Evolutionary conservation across 2,329 filamentous ascomycete genomes (phyloP), one percentile per base, ranked within the genome.

Genomic region (Xenoacremonium recifei): DNA sequence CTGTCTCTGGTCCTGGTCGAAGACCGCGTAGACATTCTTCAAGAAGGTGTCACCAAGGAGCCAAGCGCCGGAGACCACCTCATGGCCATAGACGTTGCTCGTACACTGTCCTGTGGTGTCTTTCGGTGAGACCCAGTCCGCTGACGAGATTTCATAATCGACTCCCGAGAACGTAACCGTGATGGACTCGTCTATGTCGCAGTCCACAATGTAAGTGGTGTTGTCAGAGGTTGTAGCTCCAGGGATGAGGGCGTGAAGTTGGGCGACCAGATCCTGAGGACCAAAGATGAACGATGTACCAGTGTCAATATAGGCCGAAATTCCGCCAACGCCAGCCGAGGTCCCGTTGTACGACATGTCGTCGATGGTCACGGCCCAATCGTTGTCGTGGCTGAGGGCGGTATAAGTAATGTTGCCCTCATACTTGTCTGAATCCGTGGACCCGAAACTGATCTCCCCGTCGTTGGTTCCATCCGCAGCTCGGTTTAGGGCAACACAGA

Each of bases 21-120:
- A 95, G 18, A 93, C 84, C 2, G 81, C 74, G 60, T 95, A 95
- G 13, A 95, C 89, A 54, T 95, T 95, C 70, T 95, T 95, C 47
- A 96, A 67, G 55, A 95, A 95, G 1, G 85, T 80, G 51, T 90
- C 89, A 2, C 90, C 90, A 1, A 95, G 66, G n/a, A 96, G 72
- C 89, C 89, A 95, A 20, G 82, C 55, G 54, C 70, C 73, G 1
- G 73, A 67, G 35, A 89, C 82, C 12, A 87, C 80, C 59, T 85
- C 77, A 19, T 81, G 75, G 2, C 85, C 87, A 39, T 89, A 84
- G 25, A 95, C 79, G 54, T 87, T 90, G 61, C 87, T 91, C 15
- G 79, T 75, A 58, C 82, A 85, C 20, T 63, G 62, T 20, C 71
- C 73, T n/a, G 66, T 58, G 37, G 54, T 55, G 40, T 70, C 58